Conservation (phyloP, 176 grass and related monocot genomes). For the Ampelocalamus luodianensis region DNA sequence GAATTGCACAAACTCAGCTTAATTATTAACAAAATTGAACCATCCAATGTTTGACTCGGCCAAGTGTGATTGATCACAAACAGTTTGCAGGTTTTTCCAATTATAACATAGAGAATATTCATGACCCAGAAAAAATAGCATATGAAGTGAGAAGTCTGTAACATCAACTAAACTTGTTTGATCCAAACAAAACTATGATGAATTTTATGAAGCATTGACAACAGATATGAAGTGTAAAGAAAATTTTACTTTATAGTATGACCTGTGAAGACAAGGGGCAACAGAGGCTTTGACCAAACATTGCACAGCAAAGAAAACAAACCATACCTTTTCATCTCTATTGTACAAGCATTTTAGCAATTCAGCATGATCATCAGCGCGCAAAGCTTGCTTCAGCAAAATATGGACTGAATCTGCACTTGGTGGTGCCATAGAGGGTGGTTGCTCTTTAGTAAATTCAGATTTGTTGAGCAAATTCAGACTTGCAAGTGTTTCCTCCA, state of each 20-base stretch:
- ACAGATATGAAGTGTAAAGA: neutral
- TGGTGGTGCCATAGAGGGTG: conserved; percentile 64
- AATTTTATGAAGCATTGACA: neutral
- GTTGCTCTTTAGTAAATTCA: conserved; percentile 43
- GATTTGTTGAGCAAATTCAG: conserved; percentile 55
- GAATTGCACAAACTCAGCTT: conserved; percentile 1
- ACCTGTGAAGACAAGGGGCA: neutral
- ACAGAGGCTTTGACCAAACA: conserved; percentile 4
- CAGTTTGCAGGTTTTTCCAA: neutral
- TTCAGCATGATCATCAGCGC: conserved; percentile 76
- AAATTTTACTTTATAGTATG: neutral
- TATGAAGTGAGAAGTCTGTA: neutral
- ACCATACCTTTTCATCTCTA: conserved; percentile 76
- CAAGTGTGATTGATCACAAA: neutral
- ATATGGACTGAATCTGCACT: conserved; percentile 92
- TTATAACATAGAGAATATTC: neutral
- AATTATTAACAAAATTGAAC: neutral
- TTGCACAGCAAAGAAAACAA: conserved; percentile 27
- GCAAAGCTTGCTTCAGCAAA: conserved; percentile 95
- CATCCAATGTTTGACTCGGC: neutral
- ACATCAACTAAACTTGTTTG: neutral
- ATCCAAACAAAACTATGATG: neutral
- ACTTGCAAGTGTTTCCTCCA: conserved; percentile 79
- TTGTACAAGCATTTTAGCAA: conserved; percentile 78
- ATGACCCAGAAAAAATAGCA: conserved; percentile 3